Percentiles rank a stretch among this genome's conserved stretches.
Evolutionary conservation across 257 asterid species (phyloP).

Genomic region (Verbascum thapsus): DNA sequence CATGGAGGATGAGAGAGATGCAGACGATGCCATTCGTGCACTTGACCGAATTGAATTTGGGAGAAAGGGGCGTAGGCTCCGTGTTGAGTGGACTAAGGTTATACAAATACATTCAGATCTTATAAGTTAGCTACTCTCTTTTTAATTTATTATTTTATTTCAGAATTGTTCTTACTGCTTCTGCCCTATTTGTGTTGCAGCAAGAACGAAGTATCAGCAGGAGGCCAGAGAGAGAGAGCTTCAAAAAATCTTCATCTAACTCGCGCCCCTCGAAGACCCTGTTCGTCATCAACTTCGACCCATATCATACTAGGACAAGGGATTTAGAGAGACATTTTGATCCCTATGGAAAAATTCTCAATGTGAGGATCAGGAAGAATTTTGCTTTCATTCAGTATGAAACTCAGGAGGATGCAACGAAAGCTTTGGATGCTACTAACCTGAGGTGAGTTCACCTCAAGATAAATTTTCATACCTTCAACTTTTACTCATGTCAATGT

Average conservation of each 20-base stretch:
- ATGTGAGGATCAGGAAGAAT: constrained; percentile 75
- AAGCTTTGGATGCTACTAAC: constrained; percentile 78
- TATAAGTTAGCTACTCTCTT: neutral
- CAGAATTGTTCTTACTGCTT: constrained; percentile 7
- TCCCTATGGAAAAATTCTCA: constrained; percentile 67
- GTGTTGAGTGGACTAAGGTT: constrained; percentile 97
- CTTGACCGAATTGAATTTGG: constrained; percentile 83
- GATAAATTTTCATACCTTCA: constrained; percentile 8
- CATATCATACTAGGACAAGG: constrained; percentile 61
- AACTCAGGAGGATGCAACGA: constrained; percentile 70
- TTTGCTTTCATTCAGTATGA: constrained; percentile 82
- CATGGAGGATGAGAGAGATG: constrained; percentile 91
- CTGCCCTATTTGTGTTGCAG: constrained; percentile 40
- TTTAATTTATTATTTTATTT: neutral
- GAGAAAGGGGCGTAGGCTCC: constrained; percentile 75
- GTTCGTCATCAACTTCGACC: constrained; percentile 87
- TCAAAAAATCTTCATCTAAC: constrained; percentile 52
- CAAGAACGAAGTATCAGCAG: constrained; percentile 62
- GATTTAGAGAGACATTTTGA: constrained; percentile 84
- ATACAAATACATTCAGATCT: neutral
- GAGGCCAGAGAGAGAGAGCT: constrained; percentile 54
- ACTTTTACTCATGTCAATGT: neutral
- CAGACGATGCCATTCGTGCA: constrained; percentile 78
- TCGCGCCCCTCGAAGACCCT: constrained; percentile 65
- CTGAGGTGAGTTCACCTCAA: constrained; percentile 48